phyloP scores from a whole-genome alignment of 2,329 filamentous ascomycete genomes.

The Beauveria pseudobassiana region DNA sequence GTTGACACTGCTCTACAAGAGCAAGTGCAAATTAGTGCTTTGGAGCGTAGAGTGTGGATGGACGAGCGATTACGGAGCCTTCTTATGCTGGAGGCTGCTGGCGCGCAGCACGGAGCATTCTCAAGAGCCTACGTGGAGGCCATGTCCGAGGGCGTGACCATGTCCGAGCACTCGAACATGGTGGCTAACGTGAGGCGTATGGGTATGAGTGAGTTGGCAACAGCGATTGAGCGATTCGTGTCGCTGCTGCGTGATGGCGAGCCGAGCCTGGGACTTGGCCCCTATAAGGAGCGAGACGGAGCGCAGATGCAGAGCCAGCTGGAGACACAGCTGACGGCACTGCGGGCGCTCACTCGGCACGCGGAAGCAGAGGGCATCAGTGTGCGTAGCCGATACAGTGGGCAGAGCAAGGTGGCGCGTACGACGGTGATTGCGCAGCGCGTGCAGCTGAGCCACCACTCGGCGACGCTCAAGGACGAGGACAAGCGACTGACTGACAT shows the following conservation, averaged over 20 bases:
- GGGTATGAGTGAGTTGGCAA: constrained; percentile 25
- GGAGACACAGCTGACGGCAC: constrained; percentile 33
- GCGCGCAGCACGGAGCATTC: constrained; percentile 33
- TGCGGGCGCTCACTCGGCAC: constrained; percentile 38
- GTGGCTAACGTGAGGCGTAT: constrained; percentile 54
- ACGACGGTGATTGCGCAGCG: constrained; percentile 77
- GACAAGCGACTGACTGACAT: constrained; percentile 64
- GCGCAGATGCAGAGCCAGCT: constrained; percentile 28
- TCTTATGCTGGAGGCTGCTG: constrained; percentile 35
- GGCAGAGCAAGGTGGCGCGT: constrained; percentile 61
- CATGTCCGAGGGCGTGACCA: constrained; percentile 46
- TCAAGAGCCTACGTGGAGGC: constrained; percentile 54
- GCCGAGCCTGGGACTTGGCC: constrained; percentile 26
- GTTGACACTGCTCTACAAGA: constrained; percentile 48
- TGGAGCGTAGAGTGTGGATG: constrained; percentile 29
- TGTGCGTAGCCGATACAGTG: constrained; percentile 68
- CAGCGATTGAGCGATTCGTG: constrained; percentile 21
- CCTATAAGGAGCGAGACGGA: constrained; percentile 21
- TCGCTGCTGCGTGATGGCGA: constrained; percentile 30
- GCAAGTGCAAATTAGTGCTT: constrained; percentile 27
- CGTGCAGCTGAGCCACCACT: constrained; percentile 70
- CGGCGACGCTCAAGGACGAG: constrained; percentile 59
- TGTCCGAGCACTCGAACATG: constrained; percentile 45
- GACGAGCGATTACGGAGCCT: constrained; percentile 41
- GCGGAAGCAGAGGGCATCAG: constrained; percentile 38